A percentile compares a stretch with the other conserved stretches of the same genome.
phyloP scores from a whole-genome alignment of 129 eudicot genomes.

The carrot (Daucus carota) region DH1_v3.0 NC_030385.2:32559001-32559500 shows the following conservation, averaged over 20 bases:
- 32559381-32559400: not conserved
- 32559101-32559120: not conserved
- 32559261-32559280: not conserved
- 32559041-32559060: not conserved
- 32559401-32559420: not conserved
- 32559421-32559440: not conserved
- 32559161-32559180: constrained; percentile 50
- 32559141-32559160: constrained; percentile 6
- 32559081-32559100: not conserved
- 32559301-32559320: not conserved
- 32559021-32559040: not conserved
- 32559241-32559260: not conserved
- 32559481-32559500: not conserved
- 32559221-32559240: constrained; percentile 55
- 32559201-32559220: constrained; percentile 95
- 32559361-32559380: not conserved
- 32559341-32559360: not conserved
- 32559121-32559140: not conserved
- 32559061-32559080: not conserved
- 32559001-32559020: not conserved
- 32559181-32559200: constrained; percentile 99
- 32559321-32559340: not conserved
- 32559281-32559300: not conserved
- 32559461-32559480: not conserved
- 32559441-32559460: not conserved